phyloP scores from a whole-genome alignment of 2,329 filamentous ascomycete species.

The Lasiodiplodia citricola region DNA sequence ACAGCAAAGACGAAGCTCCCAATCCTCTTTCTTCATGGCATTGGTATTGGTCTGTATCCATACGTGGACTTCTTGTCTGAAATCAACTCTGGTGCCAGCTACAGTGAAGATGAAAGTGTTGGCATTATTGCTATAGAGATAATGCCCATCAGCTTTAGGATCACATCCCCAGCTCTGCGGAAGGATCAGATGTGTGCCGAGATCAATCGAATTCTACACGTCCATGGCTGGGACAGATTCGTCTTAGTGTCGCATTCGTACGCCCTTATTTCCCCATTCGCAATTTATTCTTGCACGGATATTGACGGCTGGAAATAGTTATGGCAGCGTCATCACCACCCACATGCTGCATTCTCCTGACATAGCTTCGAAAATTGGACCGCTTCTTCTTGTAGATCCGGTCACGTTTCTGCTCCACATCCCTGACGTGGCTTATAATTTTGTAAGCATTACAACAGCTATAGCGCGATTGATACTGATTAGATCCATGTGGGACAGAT shows the following conservation, averaged over 20 bases:
- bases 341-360: constrained; percentile 62
- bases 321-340: constrained; percentile 53
- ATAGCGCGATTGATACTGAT: constrained; percentile 33
- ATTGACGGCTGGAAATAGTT: background rate
- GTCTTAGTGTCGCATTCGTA: constrained; percentile 67
- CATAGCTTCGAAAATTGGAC: constrained; percentile 54
- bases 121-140: constrained; percentile 70
- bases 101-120: constrained; percentile 53
- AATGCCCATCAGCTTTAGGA: constrained; percentile 68
- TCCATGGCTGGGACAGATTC: constrained; percentile 64
- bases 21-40: constrained; percentile 72
- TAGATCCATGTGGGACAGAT: constrained; percentile 34
- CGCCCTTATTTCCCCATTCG: constrained; percentile 51
- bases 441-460: constrained; percentile 49
- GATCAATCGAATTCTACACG: constrained; percentile 61
- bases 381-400: constrained; percentile 64
- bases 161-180: constrained; percentile 60
- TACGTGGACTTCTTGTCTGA: constrained; percentile 64
- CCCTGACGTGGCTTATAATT: constrained; percentile 74
- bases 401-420: constrained; percentile 71
- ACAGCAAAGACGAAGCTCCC: constrained; percentile 63
- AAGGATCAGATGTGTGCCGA: constrained; percentile 62
- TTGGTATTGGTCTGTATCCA: constrained; percentile 70
- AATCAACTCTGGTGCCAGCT: constrained; percentile 47
- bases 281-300: no score